These are phyloP conservation scores for Neurospora tetraspora DNA, from an alignment of 495 filamentous ascomycete genomes.

Conservation along the genomic window DNA sequence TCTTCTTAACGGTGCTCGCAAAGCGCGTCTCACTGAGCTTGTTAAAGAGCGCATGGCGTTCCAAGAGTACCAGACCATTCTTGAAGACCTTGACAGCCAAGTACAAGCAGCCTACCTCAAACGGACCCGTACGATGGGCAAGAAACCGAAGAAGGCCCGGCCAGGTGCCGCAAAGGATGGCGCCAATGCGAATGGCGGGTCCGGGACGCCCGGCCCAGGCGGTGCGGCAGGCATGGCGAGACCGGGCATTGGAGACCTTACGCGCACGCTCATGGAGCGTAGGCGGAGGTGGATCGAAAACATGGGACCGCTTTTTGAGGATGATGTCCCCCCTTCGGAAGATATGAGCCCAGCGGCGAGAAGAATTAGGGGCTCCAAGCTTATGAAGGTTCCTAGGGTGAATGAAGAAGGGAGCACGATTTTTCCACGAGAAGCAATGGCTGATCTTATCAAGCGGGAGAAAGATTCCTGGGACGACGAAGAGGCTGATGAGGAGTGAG, in stretches of 20 bases:
- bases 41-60: slow-evolving; percentile 85
- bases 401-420: slow-evolving; percentile 40
- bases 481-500: slow-evolving; percentile 43
- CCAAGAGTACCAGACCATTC: slow-evolving; percentile 93
- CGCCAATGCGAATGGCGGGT: slow-evolving; percentile 37
- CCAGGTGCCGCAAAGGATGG: slow-evolving; percentile 50
- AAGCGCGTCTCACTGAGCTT: slow-evolving; percentile 72
- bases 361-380: background rate
- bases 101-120: slow-evolving; percentile 94
- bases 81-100: slow-evolving; percentile 91
- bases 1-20: slow-evolving; percentile 80
- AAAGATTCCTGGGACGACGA: slow-evolving; percentile 69
- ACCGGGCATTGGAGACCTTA: slow-evolving; percentile 83
- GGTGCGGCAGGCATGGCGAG: slow-evolving; percentile 48
- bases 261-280: slow-evolving; percentile 82
- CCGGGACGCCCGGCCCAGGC: slow-evolving; percentile 41
- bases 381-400: slow-evolving; percentile 37
- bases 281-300: slow-evolving; percentile 75
- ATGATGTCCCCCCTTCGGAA: slow-evolving; percentile 31
- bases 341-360: background rate
- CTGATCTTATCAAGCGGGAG: slow-evolving; percentile 52
- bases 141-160: slow-evolving; percentile 81
- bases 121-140: slow-evolving; percentile 87
- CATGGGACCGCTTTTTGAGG: slow-evolving; percentile 79
- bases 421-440: slow-evolving; percentile 49